Evolutionary conservation across 352 stramenopile genomes (phyloP), one percentile per base, ranked within the genome.

Genomic region (Phytophthora kernoviae): DNA sequence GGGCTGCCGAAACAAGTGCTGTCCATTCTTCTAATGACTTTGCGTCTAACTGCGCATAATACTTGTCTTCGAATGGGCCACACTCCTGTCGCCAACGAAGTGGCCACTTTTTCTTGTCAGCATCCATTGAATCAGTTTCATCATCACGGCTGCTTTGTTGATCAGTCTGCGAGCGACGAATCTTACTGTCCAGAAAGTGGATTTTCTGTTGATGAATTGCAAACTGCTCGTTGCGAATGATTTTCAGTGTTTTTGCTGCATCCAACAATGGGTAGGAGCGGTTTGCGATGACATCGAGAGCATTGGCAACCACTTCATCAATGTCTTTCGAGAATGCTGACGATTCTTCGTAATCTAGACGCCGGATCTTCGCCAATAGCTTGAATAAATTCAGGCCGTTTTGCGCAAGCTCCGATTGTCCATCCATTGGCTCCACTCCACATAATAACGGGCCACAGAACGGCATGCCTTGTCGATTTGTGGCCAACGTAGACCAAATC

Each of bases 401-500:
- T 41, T 58, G 70, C 41, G 17, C 33, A 27, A 63, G 47, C 10
- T 65, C 54, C 1, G 41, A 59, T 22, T 72, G 62, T 1, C 37
- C 65, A 22, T 75, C 60, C 1, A 65, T 15, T 10, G 62, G 65
- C 14, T 87, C 72, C 36, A 95, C 39, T 14, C 87, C 87, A 37
- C 75, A 79, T 21, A 95, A 50, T 11, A 95, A 58, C 2, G 87
- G 87, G 32, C 82, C 81, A 48, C 83, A 93, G 39, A 95, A 95
- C 17, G 87, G 78, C 70, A 91, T 77, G 4, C 84, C 87, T 61
- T 95, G 87, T 14, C 71, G 81, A 63, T 95, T 95, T n/a, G 84
- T 95, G 12, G 84, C 87, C 53, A 95, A 56, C 36, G 84, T 88
- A 1, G 87, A 93, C 87, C 86, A 95, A 36, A 95, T 85, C 21